Base-by-base conservation (phyloP, 164 flowering plant species). In the Kingdonia uniflora region DNA sequence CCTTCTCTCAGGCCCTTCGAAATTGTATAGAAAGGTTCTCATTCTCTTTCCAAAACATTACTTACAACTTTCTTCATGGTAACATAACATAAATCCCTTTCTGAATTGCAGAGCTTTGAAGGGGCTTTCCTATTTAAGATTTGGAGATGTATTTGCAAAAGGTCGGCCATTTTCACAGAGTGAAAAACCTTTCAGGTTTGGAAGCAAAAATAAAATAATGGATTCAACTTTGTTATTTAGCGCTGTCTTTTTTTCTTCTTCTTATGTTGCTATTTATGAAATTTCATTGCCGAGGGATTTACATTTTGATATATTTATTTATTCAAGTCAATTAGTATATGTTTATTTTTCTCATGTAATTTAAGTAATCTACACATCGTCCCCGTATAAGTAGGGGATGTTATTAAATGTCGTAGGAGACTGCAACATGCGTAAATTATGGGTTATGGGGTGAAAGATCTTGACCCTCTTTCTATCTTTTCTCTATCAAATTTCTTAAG, bases 141-240 rank as follows among this genome's bases (percentile, higher is more conserved):
- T 79, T 68, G 99, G 99, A 38, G 99, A 92, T 70, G 95, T 76
- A 17, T 92, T 87, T 64, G 69, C 90, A 41, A 84, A 78, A 72
- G 78, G 68, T 58, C 76, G 65, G 44, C 80, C 83, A 29, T 72
- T 56, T 66, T 62, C 75, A n/a, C 85, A 71, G 55, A 71, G 66
- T 70, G 95, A 78, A 71, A 89, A 79, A 57, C 61, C 68, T 42
- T 79, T 71, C 82, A 81, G 98, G 98, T 91, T 44, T 62, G 69
- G 24, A 50, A 40, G 10, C 39, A 21, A 16, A 45, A n/a, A 29
- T 29, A 7, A 37, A 13, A 49, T 38, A 41, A n/a, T 14, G 51
- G 3, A 45, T 45, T 65, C 17, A 38, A 55, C 16, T 46, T 21
- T 37, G 15, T 17, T 49, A 14, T 20, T 50, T 1, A 51, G 33